Evolutionary conservation across 495 filamentous ascomycete genomes (phyloP).

Genomic region (Penicillium atrosanguineum): DNA sequence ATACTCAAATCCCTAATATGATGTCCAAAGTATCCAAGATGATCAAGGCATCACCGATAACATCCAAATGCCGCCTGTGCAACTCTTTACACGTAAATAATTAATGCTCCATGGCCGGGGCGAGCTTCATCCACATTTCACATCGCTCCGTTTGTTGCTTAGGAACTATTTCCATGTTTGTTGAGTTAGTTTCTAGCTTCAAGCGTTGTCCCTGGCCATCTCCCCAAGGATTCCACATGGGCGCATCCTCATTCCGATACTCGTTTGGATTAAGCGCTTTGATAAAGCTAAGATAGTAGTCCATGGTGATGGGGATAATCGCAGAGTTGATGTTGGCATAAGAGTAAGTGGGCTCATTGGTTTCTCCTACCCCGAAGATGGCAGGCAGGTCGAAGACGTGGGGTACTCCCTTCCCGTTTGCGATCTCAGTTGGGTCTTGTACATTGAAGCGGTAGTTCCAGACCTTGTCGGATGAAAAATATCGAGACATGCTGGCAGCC

Average conservation of each 20-base stretch:
- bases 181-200: slow-evolving; percentile 51
- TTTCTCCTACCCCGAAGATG: slow-evolving; percentile 46
- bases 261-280: slow-evolving; percentile 59
- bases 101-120: slow-evolving; percentile 19
- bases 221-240: slow-evolving; percentile 44
- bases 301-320: slow-evolving; percentile 55
- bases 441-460: slow-evolving; percentile 69
- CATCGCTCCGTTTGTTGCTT: slow-evolving; percentile 42
- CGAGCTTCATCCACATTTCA: slow-evolving; percentile 34
- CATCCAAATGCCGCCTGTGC: background rate
- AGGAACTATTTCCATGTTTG: slow-evolving; percentile 53
- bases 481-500: slow-evolving; percentile 41
- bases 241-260: slow-evolving; percentile 29
- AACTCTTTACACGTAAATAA: background rate
- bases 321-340: slow-evolving; percentile 37
- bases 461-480: slow-evolving; percentile 26
- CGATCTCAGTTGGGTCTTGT: slow-evolving; percentile 42
- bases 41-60: background rate
- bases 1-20: too few species aligned
- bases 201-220: slow-evolving; percentile 24
- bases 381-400: slow-evolving; percentile 62
- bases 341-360: slow-evolving; percentile 19
- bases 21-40: background rate
- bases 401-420: slow-evolving; percentile 58
- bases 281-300: slow-evolving; percentile 65